Conservation (phyloP, 192 early-diverging fungal genomes). For the Podila epicladia region DNA sequence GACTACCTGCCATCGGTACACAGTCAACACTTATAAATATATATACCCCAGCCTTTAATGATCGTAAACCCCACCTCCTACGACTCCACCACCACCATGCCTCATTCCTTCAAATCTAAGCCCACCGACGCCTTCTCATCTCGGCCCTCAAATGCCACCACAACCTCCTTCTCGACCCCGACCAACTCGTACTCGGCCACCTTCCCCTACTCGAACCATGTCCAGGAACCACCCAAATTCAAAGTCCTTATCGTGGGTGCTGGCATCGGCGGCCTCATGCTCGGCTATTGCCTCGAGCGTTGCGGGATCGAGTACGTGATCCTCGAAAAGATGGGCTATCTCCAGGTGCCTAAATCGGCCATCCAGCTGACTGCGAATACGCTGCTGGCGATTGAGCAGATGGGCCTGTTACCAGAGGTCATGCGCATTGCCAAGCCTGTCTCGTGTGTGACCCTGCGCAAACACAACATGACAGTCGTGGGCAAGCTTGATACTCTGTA, state of each 20-base stretch:
- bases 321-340: conserved; percentile 1
- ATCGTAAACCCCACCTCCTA: background rate
- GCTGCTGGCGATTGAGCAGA: conserved; percentile 10
- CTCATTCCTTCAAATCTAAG: no score
- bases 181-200: conserved; percentile 1
- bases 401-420: conserved; percentile 10
- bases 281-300: conserved; percentile 13
- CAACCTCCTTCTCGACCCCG: background rate
- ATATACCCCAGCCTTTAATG: background rate
- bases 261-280: conserved; percentile 15
- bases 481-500: conserved; percentile 6
- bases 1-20: background rate
- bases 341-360: conserved; percentile 4
- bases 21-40: background rate
- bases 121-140: background rate
- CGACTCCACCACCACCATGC: background rate
- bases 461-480: conserved; percentile 14
- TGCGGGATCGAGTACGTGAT: conserved; percentile 15
- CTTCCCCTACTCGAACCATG: conserved; percentile 8
- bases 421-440: conserved; percentile 17
- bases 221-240: background rate
- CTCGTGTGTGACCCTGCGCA: conserved; percentile 4
- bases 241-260: conserved; percentile 15
- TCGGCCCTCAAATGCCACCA: background rate
- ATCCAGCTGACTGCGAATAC: conserved; percentile 17